These are phyloP conservation scores for Cladorrhinum sp. DNA, from an alignment of 2,329 filamentous ascomycete species.

Conservation along the genomic window DNA sequence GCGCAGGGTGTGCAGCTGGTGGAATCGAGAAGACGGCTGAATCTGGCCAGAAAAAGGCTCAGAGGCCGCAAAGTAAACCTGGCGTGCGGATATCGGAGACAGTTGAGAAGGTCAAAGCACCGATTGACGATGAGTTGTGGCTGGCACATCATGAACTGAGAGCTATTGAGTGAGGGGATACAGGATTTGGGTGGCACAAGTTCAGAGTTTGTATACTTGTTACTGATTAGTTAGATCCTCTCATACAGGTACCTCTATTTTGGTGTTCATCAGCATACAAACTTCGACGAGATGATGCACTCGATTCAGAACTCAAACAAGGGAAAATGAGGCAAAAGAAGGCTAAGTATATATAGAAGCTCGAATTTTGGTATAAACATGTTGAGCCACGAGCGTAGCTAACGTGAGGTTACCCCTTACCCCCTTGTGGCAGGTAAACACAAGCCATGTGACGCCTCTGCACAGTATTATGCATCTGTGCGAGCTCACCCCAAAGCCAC, in stretches of 20 bases:
- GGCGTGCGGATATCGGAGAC: neutral
- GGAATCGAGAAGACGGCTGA: neutral
- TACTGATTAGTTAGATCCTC: too few species aligned
- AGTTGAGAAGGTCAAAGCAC: neutral
- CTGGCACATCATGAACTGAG: too few species aligned
- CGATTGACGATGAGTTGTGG: slow-evolving; percentile 6
- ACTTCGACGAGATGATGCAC: too few species aligned
- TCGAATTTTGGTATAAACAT: slow-evolving; percentile 5
- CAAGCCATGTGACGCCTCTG: neutral
- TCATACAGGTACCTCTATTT: too few species aligned
- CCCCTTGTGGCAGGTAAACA: neutral
- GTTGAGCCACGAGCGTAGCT: slow-evolving; percentile 4
- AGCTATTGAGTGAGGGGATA: too few species aligned
- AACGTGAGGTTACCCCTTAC: neutral
- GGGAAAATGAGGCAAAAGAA: neutral
- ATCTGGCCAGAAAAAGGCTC: too few species aligned
- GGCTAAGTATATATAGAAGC: neutral
- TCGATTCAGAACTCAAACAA: neutral
- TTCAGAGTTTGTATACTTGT: too few species aligned
- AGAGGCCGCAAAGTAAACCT: too few species aligned
- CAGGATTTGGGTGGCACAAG: too few species aligned
- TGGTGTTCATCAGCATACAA: too few species aligned
- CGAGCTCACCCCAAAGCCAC: neutral
- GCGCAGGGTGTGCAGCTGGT: neutral
- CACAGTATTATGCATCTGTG: neutral